Evolutionary conservation across 352 stramenopile species (phyloP).

Genomic region (Globisporangium recalcitrans): DNA sequence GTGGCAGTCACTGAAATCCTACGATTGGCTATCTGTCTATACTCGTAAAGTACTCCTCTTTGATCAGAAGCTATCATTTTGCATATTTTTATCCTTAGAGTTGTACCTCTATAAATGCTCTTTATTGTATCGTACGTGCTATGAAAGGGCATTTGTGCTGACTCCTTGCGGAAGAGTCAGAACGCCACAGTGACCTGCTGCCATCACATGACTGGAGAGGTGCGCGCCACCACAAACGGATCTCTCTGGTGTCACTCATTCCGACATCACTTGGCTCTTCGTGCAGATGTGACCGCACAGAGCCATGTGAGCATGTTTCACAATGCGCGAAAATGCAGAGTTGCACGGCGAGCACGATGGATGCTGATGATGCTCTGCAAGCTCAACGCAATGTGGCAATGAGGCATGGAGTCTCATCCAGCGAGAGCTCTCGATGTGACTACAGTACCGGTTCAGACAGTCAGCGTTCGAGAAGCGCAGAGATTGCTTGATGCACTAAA

Average conservation of each 20-base stretch:
- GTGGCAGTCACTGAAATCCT: background rate
- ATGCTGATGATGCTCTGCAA: background rate
- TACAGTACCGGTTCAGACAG: background rate
- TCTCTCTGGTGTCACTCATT: background rate
- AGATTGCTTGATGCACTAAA: background rate
- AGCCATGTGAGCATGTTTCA: background rate
- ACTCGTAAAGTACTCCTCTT: too few species aligned
- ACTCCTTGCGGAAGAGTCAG: constrained; percentile 6
- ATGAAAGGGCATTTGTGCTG: background rate
- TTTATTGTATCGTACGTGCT: background rate
- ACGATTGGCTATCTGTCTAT: too few species aligned
- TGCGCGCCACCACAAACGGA: constrained; percentile 7
- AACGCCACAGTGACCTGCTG: background rate
- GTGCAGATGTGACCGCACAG: background rate
- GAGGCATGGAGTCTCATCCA: background rate
- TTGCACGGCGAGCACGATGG: background rate
- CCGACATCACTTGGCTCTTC: background rate
- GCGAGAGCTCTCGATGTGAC: background rate
- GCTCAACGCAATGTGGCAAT: background rate
- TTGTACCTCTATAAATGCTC: background rate
- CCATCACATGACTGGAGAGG: background rate
- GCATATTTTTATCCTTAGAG: background rate
- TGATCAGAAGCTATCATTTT: background rate
- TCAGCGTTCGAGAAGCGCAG: background rate
- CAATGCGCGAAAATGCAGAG: background rate